Conservation (phyloP, 2,329 filamentous ascomycete species). For the Fusarium sp. region DNA sequence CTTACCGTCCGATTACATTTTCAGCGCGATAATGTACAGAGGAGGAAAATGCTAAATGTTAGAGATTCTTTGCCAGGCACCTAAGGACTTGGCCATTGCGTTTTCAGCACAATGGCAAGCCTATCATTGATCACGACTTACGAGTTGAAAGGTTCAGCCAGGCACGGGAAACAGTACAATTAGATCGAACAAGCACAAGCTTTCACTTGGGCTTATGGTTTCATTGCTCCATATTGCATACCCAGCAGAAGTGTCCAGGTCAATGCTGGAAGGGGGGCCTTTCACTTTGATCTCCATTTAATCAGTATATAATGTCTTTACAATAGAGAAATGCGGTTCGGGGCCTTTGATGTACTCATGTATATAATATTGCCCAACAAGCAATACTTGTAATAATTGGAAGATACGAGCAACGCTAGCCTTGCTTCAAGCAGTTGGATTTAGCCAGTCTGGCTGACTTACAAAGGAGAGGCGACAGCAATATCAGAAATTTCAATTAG, state of each 20-base stretch:
- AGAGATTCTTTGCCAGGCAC: background rate
- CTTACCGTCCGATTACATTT: background rate
- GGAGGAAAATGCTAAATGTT: background rate
- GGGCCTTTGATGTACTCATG: background rate
- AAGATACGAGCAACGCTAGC: background rate
- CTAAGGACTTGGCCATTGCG: slow-evolving; percentile 1
- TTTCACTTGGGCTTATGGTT: background rate
- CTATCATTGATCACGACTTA: slow-evolving; percentile 7
- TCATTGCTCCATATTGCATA: slow-evolving; percentile 6
- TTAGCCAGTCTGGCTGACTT: background rate
- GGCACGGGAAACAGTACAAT: slow-evolving; percentile 20
- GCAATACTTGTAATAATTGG: background rate
- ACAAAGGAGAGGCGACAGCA: background rate
- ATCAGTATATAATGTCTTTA: slow-evolving; percentile 24
- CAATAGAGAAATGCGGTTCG: slow-evolving; percentile 7
- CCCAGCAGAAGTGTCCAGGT: background rate
- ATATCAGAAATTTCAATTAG: background rate
- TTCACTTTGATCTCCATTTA: slow-evolving; percentile 6
- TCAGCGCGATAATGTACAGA: background rate
- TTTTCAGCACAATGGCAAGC: background rate
- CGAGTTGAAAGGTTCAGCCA: slow-evolving; percentile 6
- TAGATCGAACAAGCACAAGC: background rate
- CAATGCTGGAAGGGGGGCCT: background rate
- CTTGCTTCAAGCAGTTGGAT: background rate
- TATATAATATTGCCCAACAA: background rate